Evolutionary conservation across 2,329 filamentous ascomycete genomes (phyloP).

Genomic region (Xylaria digitata): DNA sequence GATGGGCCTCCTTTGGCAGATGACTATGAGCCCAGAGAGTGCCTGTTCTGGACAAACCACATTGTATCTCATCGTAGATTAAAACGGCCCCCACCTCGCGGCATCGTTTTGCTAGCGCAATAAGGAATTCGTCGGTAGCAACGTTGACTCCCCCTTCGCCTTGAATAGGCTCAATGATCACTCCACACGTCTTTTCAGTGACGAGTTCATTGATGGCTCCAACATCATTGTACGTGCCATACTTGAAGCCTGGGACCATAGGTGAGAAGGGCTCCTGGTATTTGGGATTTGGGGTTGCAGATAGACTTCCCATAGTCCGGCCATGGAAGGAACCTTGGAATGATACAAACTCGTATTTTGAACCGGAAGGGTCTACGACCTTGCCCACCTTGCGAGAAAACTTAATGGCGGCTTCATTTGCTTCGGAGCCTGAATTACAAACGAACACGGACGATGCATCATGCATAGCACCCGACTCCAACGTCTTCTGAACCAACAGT

Average conservation of each 20-base stretch:
- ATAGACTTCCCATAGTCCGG: constrained; percentile 92
- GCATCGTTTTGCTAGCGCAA: constrained; percentile 85
- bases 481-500: constrained; percentile 83
- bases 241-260: constrained; percentile 93
- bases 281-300: constrained; percentile 97
- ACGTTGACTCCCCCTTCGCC: constrained; percentile 94
- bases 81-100: constrained; percentile 88
- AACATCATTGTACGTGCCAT: constrained; percentile 87
- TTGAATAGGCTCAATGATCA: constrained; percentile 97
- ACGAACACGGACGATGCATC: constrained; percentile 85
- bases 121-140: constrained; percentile 83
- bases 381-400: constrained; percentile 94
- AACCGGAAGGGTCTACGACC: constrained; percentile 73
- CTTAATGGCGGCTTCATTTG: constrained; percentile 97
- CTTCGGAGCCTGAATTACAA: constrained; percentile 96
- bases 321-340: constrained; percentile 96
- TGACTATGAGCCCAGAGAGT: constrained; percentile 87
- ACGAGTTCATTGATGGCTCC: constrained; percentile 77
- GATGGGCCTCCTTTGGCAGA: constrained; percentile 81
- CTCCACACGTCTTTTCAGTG: constrained; percentile 87
- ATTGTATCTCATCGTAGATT: constrained; percentile 98
- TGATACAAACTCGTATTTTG: constrained; percentile 86
- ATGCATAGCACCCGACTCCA: constrained; percentile 83
- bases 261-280: constrained; percentile 95
- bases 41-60: constrained; percentile 88